These are phyloP conservation scores for Hypoxylon sp. DNA, from an alignment of 2,329 filamentous ascomycete species.

Conservation along the genomic window DNA sequence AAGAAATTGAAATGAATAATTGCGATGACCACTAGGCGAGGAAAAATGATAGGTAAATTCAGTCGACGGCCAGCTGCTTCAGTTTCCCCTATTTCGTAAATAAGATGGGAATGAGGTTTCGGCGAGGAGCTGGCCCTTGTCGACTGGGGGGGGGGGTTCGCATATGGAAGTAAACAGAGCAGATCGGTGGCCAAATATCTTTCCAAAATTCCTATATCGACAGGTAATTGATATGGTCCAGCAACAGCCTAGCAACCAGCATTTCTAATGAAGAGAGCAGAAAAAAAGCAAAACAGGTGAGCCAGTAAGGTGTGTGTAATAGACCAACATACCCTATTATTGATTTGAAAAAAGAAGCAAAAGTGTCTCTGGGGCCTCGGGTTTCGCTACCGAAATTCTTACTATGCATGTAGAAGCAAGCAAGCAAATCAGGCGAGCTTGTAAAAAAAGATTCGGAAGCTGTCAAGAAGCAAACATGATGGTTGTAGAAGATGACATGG, in stretches of 20 bases:
- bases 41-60: conserved; percentile 19
- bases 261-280: conserved; percentile 13
- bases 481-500: conserved; percentile 7
- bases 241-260: no score
- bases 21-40: conserved; percentile 21
- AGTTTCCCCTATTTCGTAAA: conserved; percentile 29
- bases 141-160: conserved; percentile 22
- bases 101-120: conserved; percentile 30
- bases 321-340: conserved; percentile 30
- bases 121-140: conserved; percentile 26
- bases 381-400: conserved; percentile 6
- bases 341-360: conserved; percentile 28
- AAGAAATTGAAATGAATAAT: conserved; percentile 16
- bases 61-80: conserved; percentile 1
- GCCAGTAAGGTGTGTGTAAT: conserved; percentile 4
- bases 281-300: conserved; percentile 17
- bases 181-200: conserved; percentile 25
- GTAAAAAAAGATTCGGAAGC: conserved; percentile 1
- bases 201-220: conserved; percentile 10
- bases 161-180: conserved; percentile 29
- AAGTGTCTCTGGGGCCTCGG: conserved; percentile 14
- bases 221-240: conserved; percentile 2
- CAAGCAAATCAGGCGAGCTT: conserved; percentile 3
- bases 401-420: no score
- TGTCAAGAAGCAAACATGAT: conserved; percentile 19